Evolutionary conservation across 495 filamentous ascomycete species (phyloP).

Genomic region (Amphirosellinia nigrospora): DNA sequence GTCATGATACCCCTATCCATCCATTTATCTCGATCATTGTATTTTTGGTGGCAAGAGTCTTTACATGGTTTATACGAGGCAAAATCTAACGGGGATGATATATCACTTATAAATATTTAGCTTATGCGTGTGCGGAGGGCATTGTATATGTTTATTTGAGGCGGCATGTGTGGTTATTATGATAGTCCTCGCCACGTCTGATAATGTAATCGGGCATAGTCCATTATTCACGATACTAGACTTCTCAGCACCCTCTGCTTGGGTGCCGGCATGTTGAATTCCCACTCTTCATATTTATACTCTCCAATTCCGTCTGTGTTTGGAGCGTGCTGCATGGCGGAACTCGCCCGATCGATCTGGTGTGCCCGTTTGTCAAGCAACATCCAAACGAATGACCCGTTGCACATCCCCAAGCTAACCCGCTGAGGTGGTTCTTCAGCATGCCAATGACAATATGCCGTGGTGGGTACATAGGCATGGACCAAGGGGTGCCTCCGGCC

Average conservation of each 20-base stretch:
- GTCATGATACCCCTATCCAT: conserved; percentile 14
- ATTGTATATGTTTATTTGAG: conserved; percentile 15
- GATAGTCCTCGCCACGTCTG: neutral
- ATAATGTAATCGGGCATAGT: neutral
- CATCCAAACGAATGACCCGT: neutral
- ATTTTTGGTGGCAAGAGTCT: conserved; percentile 7
- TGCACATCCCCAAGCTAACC: neutral
- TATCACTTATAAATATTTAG: neutral
- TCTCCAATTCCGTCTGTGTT: neutral
- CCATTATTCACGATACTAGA: neutral
- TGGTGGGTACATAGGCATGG: too few relatives aligned
- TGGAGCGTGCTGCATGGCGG: neutral
- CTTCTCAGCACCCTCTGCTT: neutral
- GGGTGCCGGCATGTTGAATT: neutral
- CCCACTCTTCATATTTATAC: neutral
- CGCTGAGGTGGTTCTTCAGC: neutral
- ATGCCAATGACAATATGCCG: too few relatives aligned
- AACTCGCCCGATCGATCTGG: neutral
- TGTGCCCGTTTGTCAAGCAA: neutral
- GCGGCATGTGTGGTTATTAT: neutral
- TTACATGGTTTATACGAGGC: conserved; percentile 4
- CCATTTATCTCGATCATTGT: neutral
- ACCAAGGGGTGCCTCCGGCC: too few relatives aligned
- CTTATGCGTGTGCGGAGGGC: neutral
- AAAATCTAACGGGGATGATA: neutral